Base-by-base conservation (phyloP, 2,329 filamentous ascomycete species). In the Zarea fungicola region DNA sequence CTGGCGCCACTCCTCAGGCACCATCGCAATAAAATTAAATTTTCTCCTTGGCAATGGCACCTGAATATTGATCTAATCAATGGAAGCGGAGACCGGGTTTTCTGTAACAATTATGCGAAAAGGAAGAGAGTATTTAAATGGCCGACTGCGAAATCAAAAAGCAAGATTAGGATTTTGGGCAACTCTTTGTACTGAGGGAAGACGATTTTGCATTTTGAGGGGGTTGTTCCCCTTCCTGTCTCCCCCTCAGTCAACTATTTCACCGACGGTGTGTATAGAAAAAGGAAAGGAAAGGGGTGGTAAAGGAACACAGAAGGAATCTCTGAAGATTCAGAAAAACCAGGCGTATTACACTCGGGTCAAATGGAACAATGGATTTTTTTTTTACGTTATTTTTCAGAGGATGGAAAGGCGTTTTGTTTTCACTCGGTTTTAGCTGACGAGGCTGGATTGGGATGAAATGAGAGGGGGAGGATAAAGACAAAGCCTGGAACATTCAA, bases 1-100 rank as follows among this genome's bases (percentile, higher is more conserved):
- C 70, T 6, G 68, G 67, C 14, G 28, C 41, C 10, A 19, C 28
- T 14, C 19, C 37, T 21, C 49, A 42, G 21, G 21, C 19, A 23
- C 37, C 36, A 25, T 19, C 42, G 10, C 49, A 35, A 25, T 44
- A 25, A 18, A 16, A 22, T 21, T 14, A 34, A 11, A 10, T 44
- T 44, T 9, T 23, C 23, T 25, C 21, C 16, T 23, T 42, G 21
- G 39, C 21, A 21, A 16, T 14, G 39, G 21, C n/a, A n/a, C n/a
- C n/a, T n/a, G n/a, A n/a, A n/a, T n/a, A n/a, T 18, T 35, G n/a
- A 14, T 35, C 19, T 16, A 35, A 35, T 6, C n/a, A 32, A n/a
- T 10, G 29, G n/a, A 32, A 32, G 29, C 32, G n/a, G 19, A 18
- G 32, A 35, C 14, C 11, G 32, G 19, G 11, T 35, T 32, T 35